Conservation (phyloP, 495 filamentous ascomycete genomes). For the Astrocystis sublimbata region DNA sequence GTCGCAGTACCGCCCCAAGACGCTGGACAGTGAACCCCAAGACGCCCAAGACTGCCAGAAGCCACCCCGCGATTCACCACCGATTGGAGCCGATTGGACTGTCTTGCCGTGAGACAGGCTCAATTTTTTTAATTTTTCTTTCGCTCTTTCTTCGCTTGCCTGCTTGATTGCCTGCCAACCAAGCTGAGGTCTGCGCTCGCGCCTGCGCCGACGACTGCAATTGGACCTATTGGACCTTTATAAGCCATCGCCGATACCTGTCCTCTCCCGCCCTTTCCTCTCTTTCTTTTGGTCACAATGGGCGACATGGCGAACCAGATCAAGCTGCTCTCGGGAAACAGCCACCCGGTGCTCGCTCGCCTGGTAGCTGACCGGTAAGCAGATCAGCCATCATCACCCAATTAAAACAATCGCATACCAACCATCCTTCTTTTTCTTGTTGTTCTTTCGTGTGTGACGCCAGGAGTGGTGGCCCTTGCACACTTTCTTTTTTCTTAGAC, state of each 20-base stretch:
- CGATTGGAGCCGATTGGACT: conserved; percentile 20
- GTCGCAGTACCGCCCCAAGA: not conserved
- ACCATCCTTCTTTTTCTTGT: not conserved
- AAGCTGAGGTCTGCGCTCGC: conserved; percentile 10
- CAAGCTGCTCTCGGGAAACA: conserved; percentile 93
- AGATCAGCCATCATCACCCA: not conserved
- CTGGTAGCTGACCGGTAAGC: conserved; percentile 86
- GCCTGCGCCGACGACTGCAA: not conserved
- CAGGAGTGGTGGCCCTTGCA: not conserved
- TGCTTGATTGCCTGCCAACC: no score
- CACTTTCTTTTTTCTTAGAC: not conserved
- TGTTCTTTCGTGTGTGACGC: not conserved
- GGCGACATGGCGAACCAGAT: conserved; percentile 77
- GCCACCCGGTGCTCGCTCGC: conserved; percentile 87
- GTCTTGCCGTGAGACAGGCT: conserved; percentile 5
- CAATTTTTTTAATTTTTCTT: conserved; percentile 18
- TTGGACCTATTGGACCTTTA: no score
- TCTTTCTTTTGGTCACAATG: conserved; percentile 26
- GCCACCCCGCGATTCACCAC: conserved; percentile 15
- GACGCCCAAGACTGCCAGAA: not conserved
- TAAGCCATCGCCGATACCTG: conserved; percentile 7
- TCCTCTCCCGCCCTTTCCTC: not conserved
- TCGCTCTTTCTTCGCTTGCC: not conserved
- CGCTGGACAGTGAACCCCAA: no score
- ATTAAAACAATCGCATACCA: not conserved